Evolutionary conservation across 192 early-diverging fungal genomes (phyloP).

Genomic region (Anaeromyces robustus): DNA sequence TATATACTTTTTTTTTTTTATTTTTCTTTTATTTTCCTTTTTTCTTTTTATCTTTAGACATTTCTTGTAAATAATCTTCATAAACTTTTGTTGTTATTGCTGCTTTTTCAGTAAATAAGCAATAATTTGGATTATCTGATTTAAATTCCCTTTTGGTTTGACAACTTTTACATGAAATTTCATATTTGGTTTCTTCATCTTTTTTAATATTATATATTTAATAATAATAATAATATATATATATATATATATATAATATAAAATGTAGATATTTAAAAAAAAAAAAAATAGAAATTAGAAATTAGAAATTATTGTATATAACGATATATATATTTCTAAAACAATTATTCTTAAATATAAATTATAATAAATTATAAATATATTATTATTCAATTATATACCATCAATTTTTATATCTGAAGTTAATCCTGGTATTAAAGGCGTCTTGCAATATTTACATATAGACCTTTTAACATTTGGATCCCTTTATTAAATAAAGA

Average conservation of each 20-base stretch:
- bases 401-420: not conserved
- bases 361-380: too few species aligned
- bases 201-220: not conserved
- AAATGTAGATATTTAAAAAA: too few species aligned
- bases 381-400: not conserved
- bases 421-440: not conserved
- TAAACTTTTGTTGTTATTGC: not conserved
- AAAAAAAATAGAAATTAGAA: too few species aligned
- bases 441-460: not conserved
- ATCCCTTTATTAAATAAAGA: not conserved
- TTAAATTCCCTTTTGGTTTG: not conserved
- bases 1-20: too few species aligned
- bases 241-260: not conserved
- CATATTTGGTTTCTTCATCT: not conserved
- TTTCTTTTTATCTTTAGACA: not conserved
- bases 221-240: not conserved
- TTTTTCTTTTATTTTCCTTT: not conserved
- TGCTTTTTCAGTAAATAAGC: not conserved
- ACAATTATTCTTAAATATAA: too few species aligned
- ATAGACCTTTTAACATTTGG: not conserved
- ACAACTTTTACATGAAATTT: not conserved
- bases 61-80: not conserved
- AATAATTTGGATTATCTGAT: not conserved
- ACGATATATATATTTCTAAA: too few species aligned
- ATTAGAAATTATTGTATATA: too few species aligned